Evolutionary conservation across 2,329 filamentous ascomycete genomes (phyloP).

Genomic region (Rachicladosporium sp.): DNA sequence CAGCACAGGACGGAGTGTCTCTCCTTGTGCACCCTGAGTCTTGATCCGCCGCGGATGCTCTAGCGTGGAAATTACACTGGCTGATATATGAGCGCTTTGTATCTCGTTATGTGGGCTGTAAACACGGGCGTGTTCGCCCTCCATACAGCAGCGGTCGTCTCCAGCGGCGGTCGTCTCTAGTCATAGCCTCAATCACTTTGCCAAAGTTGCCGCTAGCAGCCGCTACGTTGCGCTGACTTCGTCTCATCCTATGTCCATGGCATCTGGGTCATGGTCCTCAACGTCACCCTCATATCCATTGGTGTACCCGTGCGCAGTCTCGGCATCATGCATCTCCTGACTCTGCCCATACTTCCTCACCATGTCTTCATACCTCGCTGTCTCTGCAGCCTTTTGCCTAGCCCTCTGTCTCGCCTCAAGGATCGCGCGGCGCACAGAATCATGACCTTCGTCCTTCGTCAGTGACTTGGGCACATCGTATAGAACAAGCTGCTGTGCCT

Average conservation of each 20-base stretch:
- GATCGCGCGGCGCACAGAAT: conserved; percentile 68
- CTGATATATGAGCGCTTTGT: too few relatives aligned
- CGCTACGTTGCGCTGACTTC: too few relatives aligned
- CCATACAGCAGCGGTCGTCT: too few relatives aligned
- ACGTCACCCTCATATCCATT: conserved; percentile 14
- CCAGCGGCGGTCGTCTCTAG: too few relatives aligned
- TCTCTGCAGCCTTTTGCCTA: conserved; percentile 37
- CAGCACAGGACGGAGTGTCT: too few relatives aligned
- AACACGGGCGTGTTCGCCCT: too few relatives aligned
- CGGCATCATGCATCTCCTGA: conserved; percentile 9
- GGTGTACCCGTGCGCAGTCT: conserved; percentile 24
- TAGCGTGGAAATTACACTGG: too few relatives aligned
- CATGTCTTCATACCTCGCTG: conserved; percentile 21
- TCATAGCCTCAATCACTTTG: too few relatives aligned
- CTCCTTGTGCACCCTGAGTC: too few relatives aligned
- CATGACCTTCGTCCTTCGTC: conserved; percentile 61
- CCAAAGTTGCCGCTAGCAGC: too few relatives aligned
- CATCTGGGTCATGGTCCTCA: conserved; percentile 42
- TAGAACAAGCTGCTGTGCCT: conserved; percentile 59
- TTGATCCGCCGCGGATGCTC: too few relatives aligned
- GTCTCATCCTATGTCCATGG: conserved; percentile 64
- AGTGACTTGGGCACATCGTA: conserved; percentile 71
- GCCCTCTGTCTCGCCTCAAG: conserved; percentile 62
- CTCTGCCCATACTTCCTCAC: conserved; percentile 17
- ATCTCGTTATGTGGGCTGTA: too few relatives aligned